A percentile compares a stretch with the other conserved stretches of the same genome.
These are phyloP conservation scores for Lentinus polychrous DNA, from an alignment of 1,284 basidiomycete genomes.

Conservation along the genomic window DNA sequence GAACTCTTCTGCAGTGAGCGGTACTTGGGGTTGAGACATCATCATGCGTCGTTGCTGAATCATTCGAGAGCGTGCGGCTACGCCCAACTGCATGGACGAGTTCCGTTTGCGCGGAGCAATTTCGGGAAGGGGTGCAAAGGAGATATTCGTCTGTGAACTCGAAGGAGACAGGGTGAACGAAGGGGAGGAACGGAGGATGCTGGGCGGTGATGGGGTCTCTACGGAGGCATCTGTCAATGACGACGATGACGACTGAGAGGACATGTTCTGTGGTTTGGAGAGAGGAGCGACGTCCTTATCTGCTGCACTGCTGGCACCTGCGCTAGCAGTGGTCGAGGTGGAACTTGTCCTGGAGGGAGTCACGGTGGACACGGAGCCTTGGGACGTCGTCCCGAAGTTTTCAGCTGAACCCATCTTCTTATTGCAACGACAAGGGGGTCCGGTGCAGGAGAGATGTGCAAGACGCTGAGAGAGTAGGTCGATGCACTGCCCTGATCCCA, in stretches of 20 bases:
- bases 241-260: constrained; percentile 2
- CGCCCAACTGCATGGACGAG: constrained; percentile 51
- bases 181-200: constrained; percentile 1
- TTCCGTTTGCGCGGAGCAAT: constrained; percentile 48
- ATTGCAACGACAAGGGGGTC: no score
- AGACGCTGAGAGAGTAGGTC: no score
- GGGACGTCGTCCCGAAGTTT: neutral
- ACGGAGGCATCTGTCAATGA: neutral
- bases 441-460: no score
- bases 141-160: constrained; percentile 23
- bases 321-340: no score
- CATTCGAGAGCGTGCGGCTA: constrained; percentile 52
- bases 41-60: constrained; percentile 23
- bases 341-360: neutral
- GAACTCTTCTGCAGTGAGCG: constrained; percentile 1
- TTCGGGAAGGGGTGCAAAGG: constrained; percentile 61
- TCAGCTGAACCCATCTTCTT: neutral
- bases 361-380: neutral
- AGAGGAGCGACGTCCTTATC: neutral
- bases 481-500: no score
- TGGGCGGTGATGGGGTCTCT: neutral
- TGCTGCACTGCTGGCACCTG: neutral
- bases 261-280: neutral
- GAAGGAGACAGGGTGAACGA: neutral
- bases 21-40: constrained; percentile 1